Percentiles rank a stretch among this genome's conserved stretches.
phyloP scores from a whole-genome alignment of 805 yeast species.

The Nakazawaea anatomiae region DNA sequence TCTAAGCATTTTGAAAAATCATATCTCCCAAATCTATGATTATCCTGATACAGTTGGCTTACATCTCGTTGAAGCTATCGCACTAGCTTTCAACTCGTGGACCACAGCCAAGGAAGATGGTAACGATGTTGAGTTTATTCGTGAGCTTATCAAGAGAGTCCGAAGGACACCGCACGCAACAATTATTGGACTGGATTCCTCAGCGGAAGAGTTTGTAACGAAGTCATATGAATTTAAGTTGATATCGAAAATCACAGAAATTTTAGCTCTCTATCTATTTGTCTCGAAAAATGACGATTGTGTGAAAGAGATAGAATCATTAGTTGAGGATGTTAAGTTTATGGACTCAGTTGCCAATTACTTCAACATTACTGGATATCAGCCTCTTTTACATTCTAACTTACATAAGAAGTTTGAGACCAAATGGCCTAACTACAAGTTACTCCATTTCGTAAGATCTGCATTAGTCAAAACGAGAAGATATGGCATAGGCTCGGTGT shows the following conservation, averaged over 20 bases:
- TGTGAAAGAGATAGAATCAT: constrained; percentile 34
- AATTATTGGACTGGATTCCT: background rate
- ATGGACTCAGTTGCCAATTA: constrained; percentile 21
- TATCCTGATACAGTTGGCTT: constrained; percentile 61
- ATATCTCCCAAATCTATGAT: constrained; percentile 42
- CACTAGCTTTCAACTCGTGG: constrained; percentile 77
- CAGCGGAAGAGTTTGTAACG: constrained; percentile 21
- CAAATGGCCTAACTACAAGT: constrained; percentile 39
- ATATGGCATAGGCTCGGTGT: constrained; percentile 48
- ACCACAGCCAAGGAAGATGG: constrained; percentile 51
- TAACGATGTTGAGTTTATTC: constrained; percentile 41
- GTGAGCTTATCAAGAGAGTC: constrained; percentile 32
- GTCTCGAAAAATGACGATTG: constrained; percentile 42
- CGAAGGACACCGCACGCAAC: constrained; percentile 11
- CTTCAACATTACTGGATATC: constrained; percentile 25
- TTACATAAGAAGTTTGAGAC: constrained; percentile 39
- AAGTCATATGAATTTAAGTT: constrained; percentile 51
- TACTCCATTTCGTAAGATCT: constrained; percentile 48
- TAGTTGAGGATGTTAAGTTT: constrained; percentile 34
- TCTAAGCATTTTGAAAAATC: constrained; percentile 48
- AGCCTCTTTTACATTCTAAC: constrained; percentile 19
- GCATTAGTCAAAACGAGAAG: constrained; percentile 37
- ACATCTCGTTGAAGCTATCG: constrained; percentile 65
- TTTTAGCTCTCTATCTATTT: constrained; percentile 66
- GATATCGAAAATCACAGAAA: constrained; percentile 65